Conservation (phyloP, 2,329 filamentous ascomycete species). For the Aureobasidium sp. region DNA sequence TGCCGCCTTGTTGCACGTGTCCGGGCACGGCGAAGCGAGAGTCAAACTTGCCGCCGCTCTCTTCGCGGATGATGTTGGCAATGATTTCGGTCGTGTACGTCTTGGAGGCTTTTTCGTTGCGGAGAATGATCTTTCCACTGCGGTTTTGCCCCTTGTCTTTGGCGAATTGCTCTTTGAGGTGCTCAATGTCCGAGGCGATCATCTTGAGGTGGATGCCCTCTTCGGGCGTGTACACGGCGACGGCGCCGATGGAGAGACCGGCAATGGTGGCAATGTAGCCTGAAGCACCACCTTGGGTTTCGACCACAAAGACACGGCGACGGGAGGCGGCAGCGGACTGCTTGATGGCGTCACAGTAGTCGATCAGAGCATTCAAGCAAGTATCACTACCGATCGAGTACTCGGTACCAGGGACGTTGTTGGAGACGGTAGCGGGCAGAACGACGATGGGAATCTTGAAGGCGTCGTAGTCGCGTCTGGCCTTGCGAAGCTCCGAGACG, state of each 20-base stretch:
- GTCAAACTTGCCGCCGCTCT: constrained; percentile 87
- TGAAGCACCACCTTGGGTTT: constrained; percentile 91
- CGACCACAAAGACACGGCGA: constrained; percentile 91
- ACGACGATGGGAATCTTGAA: constrained; percentile 90
- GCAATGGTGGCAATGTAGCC: constrained; percentile 90
- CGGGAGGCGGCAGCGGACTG: constrained; percentile 92
- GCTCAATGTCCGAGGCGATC: constrained; percentile 82
- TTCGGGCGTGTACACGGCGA: constrained; percentile 93
- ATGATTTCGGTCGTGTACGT: constrained; percentile 92
- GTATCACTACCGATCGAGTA: constrained; percentile 96
- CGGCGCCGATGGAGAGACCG: constrained; percentile 83
- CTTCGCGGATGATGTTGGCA: constrained; percentile 90
- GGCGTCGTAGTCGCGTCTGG: constrained; percentile 67
- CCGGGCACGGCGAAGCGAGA: constrained; percentile 85
- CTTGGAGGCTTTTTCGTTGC: constrained; percentile 87
- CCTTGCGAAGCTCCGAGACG: constrained; percentile 77
- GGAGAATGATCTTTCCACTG: constrained; percentile 88
- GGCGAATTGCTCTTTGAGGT: constrained; percentile 77
- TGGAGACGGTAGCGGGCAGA: constrained; percentile 93
- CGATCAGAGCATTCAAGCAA: constrained; percentile 87
- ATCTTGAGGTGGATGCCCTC: constrained; percentile 92
- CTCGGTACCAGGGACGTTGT: constrained; percentile 96
- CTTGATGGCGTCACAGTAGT: constrained; percentile 95
- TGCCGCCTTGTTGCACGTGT: constrained; percentile 90
- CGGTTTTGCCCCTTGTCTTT: constrained; percentile 81